Conservation (phyloP, 495 filamentous ascomycete genomes). For the Penicillium macrosclerotiorum region DNA sequence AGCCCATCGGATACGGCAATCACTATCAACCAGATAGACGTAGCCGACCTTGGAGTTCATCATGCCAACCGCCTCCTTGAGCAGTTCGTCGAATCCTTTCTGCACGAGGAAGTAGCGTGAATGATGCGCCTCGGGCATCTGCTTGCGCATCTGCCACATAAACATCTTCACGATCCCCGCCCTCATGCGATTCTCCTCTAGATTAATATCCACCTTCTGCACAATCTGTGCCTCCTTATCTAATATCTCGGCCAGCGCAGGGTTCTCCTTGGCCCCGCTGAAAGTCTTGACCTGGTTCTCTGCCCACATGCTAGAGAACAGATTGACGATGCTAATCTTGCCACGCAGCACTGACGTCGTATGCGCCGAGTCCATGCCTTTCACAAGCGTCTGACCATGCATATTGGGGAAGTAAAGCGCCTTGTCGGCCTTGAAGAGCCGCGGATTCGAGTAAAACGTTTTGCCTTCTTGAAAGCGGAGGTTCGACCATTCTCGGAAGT, state of each 20-base stretch:
- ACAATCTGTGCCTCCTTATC: slow-evolving; percentile 37
- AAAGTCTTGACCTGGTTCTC: slow-evolving; percentile 77
- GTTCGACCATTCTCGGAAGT: slow-evolving; percentile 90
- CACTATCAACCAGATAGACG: slow-evolving; percentile 83
- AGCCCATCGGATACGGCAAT: slow-evolving; percentile 92
- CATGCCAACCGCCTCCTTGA: slow-evolving; percentile 75
- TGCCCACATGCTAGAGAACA: slow-evolving; percentile 83
- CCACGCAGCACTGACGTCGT: slow-evolving; percentile 71
- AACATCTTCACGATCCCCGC: slow-evolving; percentile 71
- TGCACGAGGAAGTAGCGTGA: slow-evolving; percentile 79
- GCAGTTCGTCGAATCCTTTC: slow-evolving; percentile 68
- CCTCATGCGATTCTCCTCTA: slow-evolving; percentile 79
- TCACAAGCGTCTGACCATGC: slow-evolving; percentile 67
- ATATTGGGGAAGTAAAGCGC: slow-evolving; percentile 95
- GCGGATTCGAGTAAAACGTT: slow-evolving; percentile 75
- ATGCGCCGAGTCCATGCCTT: slow-evolving; percentile 49
- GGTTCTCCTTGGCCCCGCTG: slow-evolving; percentile 59
- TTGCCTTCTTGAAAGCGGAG: slow-evolving; percentile 82
- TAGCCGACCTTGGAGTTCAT: slow-evolving; percentile 90
- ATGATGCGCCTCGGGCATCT: slow-evolving; percentile 59
- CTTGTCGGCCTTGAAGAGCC: slow-evolving; percentile 69
- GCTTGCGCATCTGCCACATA: slow-evolving; percentile 55
- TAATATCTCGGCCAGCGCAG: slow-evolving; percentile 56
- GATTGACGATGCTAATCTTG: slow-evolving; percentile 70
- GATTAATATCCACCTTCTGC: slow-evolving; percentile 81